phyloP scores from a whole-genome alignment of 1,139 yeast genomes.

The Diutina pseudorugosa region DNA sequence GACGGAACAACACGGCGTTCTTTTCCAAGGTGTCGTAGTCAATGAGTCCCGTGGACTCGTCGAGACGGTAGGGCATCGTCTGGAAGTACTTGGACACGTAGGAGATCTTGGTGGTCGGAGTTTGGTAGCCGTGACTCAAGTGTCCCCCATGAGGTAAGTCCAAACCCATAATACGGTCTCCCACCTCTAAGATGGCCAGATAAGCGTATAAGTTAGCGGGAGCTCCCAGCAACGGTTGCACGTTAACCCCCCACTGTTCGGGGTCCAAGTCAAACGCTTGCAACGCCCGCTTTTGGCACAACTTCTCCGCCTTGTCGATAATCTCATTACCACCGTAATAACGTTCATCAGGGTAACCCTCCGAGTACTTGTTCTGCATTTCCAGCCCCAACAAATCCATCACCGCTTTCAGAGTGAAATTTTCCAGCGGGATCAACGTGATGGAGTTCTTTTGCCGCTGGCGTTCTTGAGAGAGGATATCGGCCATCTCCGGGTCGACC shows the following conservation, averaged over 20 bases:
- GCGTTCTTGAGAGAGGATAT: slow-evolving; percentile 76
- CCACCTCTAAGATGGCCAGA: slow-evolving; percentile 89
- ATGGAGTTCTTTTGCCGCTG: slow-evolving; percentile 91
- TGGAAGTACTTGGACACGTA: slow-evolving; percentile 94
- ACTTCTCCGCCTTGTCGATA: slow-evolving; percentile 83
- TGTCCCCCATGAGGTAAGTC: slow-evolving; percentile 98
- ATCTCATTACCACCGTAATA: slow-evolving; percentile 88
- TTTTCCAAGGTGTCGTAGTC: slow-evolving; percentile 91
- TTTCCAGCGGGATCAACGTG: slow-evolving; percentile 91
- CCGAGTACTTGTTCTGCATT: slow-evolving; percentile 85
- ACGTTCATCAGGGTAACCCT: slow-evolving; percentile 83
- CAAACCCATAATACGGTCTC: slow-evolving; percentile 93
- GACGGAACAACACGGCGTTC: slow-evolving; percentile 83
- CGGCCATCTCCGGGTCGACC: slow-evolving; percentile 71
- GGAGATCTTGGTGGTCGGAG: slow-evolving; percentile 88
- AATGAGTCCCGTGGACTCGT: slow-evolving; percentile 82
- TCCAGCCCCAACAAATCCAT: slow-evolving; percentile 96
- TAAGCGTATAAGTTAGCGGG: slow-evolving; percentile 96
- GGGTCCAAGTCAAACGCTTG: slow-evolving; percentile 71
- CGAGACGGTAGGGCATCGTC: slow-evolving; percentile 96
- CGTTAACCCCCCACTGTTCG: slow-evolving; percentile 95
- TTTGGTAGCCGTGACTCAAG: slow-evolving; percentile 95
- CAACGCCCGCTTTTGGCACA: slow-evolving; percentile 90
- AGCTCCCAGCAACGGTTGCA: slow-evolving; percentile 90
- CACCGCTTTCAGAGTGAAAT: slow-evolving; percentile 92